Evolutionary conservation across 2,329 filamentous ascomycete genomes (phyloP).

Genomic region (Aureobasidium sp.): DNA sequence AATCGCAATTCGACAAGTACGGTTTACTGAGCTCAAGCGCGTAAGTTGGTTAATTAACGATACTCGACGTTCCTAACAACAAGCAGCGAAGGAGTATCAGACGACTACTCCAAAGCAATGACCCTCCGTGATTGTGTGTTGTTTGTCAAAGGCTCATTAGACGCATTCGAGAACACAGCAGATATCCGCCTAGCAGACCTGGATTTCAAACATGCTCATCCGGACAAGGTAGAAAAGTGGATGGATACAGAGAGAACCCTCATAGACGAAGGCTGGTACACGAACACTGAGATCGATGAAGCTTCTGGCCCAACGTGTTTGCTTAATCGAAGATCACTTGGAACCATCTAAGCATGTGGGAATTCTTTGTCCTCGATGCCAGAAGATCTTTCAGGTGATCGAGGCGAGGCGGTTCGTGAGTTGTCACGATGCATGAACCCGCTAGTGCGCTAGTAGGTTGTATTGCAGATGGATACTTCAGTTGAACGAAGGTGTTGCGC

Average conservation of each 20-base stretch:
- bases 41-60: background rate
- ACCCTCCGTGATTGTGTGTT: conserved; percentile 43
- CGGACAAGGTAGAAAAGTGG: conserved; percentile 37
- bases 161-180: conserved; percentile 23
- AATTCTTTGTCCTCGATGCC: background rate
- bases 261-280: conserved; percentile 36
- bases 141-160: conserved; percentile 29
- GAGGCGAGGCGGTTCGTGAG: background rate
- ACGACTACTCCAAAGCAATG: conserved; percentile 37
- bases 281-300: conserved; percentile 22
- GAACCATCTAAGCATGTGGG: background rate
- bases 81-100: conserved; percentile 18
- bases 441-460: background rate
- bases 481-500: background rate
- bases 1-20: conserved; percentile 32
- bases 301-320: background rate
- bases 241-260: conserved; percentile 33
- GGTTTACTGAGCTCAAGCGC: conserved; percentile 26
- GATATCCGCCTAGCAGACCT: conserved; percentile 41
- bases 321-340: background rate
- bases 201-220: conserved; percentile 36
- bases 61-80: background rate
- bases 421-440: background rate
- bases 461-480: background rate
- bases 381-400: background rate